These are phyloP conservation scores for Lactarius tabidus DNA, from an alignment of 768 basidiomycete species.

Conservation along the genomic window DNA sequence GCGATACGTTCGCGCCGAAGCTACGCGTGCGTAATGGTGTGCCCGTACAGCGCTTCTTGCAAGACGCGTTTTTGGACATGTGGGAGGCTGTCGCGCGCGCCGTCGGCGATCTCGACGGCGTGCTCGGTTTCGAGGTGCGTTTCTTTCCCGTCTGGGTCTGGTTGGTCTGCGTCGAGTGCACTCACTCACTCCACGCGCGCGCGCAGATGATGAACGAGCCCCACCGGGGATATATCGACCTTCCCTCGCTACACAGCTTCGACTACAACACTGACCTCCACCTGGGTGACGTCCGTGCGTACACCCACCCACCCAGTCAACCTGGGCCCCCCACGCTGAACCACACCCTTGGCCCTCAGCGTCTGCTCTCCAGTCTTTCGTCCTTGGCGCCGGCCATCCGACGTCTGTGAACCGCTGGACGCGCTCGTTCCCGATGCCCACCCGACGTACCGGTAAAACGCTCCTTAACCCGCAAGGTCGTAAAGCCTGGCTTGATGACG, in stretches of 20 bases:
- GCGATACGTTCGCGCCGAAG: slow-evolving; percentile 80
- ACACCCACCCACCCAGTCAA: not conserved
- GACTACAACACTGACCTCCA: slow-evolving; percentile 96
- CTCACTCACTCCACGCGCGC: not conserved
- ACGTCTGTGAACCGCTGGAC: slow-evolving; percentile 76
- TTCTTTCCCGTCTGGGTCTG: not conserved
- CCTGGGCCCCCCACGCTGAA: not conserved
- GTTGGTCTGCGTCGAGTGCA: not conserved
- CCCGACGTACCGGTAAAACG: slow-evolving; percentile 52
- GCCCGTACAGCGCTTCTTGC: slow-evolving; percentile 77
- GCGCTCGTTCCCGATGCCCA: slow-evolving; percentile 87
- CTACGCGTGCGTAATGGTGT: slow-evolving; percentile 53
- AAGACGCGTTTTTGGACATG: slow-evolving; percentile 75
- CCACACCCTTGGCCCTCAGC: slow-evolving; percentile 41
- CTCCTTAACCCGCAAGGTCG: slow-evolving; percentile 57
- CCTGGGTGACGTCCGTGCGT: slow-evolving; percentile 70
- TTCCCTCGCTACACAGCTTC: slow-evolving; percentile 77
- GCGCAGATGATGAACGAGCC: slow-evolving; percentile 89
- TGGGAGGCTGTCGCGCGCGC: slow-evolving; percentile 63
- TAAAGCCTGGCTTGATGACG: slow-evolving; percentile 69
- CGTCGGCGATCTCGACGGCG: slow-evolving; percentile 69
- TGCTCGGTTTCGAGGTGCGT: slow-evolving; percentile 84
- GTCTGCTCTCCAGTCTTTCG: slow-evolving; percentile 83
- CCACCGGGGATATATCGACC: slow-evolving; percentile 85
- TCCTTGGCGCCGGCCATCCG: slow-evolving; percentile 85